These are phyloP conservation scores for Phaeomoniella chlamydospora DNA, from an alignment of 2,329 filamentous ascomycete species.

Conservation along the genomic window DNA sequence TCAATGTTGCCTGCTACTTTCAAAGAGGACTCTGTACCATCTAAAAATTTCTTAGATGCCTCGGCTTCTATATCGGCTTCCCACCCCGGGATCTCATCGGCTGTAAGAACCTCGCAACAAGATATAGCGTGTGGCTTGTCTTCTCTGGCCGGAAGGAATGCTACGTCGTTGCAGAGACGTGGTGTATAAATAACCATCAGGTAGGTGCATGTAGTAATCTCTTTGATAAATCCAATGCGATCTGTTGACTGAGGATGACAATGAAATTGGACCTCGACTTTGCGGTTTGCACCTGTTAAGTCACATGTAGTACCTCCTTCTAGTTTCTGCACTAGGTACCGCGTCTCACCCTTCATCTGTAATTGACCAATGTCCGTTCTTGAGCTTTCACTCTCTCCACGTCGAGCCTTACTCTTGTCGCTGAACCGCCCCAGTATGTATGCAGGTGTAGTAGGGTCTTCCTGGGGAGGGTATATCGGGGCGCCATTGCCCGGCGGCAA, in stretches of 20 bases:
- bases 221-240: conserved; percentile 84
- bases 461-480: conserved; percentile 53
- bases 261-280: conserved; percentile 66
- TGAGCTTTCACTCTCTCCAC: conserved; percentile 14
- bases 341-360: conserved; percentile 67
- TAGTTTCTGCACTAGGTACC: conserved; percentile 74
- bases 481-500: conserved; percentile 55
- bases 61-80: conserved; percentile 9
- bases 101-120: conserved; percentile 56
- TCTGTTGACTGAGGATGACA: conserved; percentile 65
- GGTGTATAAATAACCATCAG: conserved; percentile 88
- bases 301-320: conserved; percentile 73
- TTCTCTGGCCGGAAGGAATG: conserved; percentile 69
- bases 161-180: conserved; percentile 71
- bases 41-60: conserved; percentile 2
- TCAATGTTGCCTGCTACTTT: conserved; percentile 41
- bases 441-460: conserved; percentile 61
- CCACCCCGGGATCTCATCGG: conserved; percentile 38
- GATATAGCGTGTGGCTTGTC: conserved; percentile 62
- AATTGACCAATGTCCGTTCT: conserved; percentile 43
- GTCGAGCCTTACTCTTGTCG: conserved; percentile 16
- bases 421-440: conserved; percentile 59
- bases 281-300: conserved; percentile 65
- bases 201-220: conserved; percentile 80
- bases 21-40: conserved; percentile 14